Evolutionary conservation across 2,329 filamentous ascomycete genomes (phyloP), one percentile per base, ranked within the genome.

Genomic region (Calonectria pseudoreteaudii): DNA sequence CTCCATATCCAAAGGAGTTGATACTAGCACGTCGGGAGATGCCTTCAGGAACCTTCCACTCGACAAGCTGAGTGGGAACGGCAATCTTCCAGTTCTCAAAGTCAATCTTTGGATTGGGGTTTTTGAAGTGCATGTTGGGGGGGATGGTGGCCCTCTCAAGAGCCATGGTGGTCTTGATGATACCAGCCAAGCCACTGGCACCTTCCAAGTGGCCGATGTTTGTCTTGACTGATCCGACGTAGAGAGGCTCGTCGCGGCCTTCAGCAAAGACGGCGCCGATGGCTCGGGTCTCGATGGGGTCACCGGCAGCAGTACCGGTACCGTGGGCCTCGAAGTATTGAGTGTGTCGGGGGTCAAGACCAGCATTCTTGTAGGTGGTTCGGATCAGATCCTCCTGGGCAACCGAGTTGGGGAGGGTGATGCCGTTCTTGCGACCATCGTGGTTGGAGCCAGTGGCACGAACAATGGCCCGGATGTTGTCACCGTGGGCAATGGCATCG

Each of bases 231-330:
- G 76, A 71, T 10, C 73, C 74, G 36, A 76, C 68, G 9, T 60
- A 71, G 4, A 75, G 71, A 6, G 71, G 47, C 18, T 69, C 68
- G 16, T 74, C 68, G 16, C 65, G 50, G 36, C 58, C 66, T 13
- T 49, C 26, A 6, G 68, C 75, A 66, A 66, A 73, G 70, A 73
- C 70, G 76, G 4, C 84, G 80, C 56, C 70, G 8, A 90, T 85
- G 8, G 86, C 88, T 13, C 83, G 83, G 1, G 87, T 86, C 75
- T 91, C 89, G 28, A 87, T 86, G 0, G 89, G 88, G 73, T 91
- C 89, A 6, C 90, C 90, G 2, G 87, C 86, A 23, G 82, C 82
- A 13, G 89, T 91, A 10, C 88, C 89, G 0, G 89, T 90, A 18
- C 88, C 89, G 77, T 91, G 89, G 10, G 86, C 86, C 77, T 91